Evolutionary conservation across 1,284 basidiomycete genomes (phyloP).

Genomic region (Leccinum griseonigrum): DNA sequence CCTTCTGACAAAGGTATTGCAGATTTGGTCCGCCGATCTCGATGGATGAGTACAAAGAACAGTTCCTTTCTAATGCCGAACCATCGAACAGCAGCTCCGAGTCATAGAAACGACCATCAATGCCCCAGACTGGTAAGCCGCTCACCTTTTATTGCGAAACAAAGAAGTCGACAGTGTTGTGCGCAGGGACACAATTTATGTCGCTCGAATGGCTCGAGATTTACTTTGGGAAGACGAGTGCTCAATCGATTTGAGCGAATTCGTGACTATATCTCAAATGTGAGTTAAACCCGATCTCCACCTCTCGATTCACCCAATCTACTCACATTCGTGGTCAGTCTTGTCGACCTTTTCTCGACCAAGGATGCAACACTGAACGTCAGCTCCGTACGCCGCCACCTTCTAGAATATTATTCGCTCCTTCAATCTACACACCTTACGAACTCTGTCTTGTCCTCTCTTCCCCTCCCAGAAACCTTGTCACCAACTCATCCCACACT

Average conservation of each 20-base stretch:
- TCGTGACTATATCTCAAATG: conserved; percentile 87
- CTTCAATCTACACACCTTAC: conserved; percentile 79
- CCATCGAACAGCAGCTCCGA: conserved; percentile 64
- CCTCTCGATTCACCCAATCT: conserved; percentile 18
- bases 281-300: conserved; percentile 37
- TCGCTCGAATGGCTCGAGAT: conserved; percentile 86
- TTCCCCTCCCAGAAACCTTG: conserved; percentile 75
- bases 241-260: conserved; percentile 75
- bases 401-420: conserved; percentile 87
- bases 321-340: conserved; percentile 42
- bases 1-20: conserved; percentile 11
- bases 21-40: conserved; percentile 84
- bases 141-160: conserved; percentile 8
- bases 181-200: conserved; percentile 79
- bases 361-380: conserved; percentile 61
- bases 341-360: conserved; percentile 82
- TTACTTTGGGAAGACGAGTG: conserved; percentile 82
- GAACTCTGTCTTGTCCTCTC: conserved; percentile 76
- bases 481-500: conserved; percentile 73
- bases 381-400: conserved; percentile 58
- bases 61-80: conserved; percentile 72
- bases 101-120: conserved; percentile 77
- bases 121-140: conserved; percentile 81
- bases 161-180: conserved; percentile 15
- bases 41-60: conserved; percentile 70